A percentile compares a stretch with the other conserved stretches of the same genome.
These are phyloP conservation scores for Arachnomyces sp. DNA, from an alignment of 2,329 filamentous ascomycete species.

Conservation along the genomic window DNA sequence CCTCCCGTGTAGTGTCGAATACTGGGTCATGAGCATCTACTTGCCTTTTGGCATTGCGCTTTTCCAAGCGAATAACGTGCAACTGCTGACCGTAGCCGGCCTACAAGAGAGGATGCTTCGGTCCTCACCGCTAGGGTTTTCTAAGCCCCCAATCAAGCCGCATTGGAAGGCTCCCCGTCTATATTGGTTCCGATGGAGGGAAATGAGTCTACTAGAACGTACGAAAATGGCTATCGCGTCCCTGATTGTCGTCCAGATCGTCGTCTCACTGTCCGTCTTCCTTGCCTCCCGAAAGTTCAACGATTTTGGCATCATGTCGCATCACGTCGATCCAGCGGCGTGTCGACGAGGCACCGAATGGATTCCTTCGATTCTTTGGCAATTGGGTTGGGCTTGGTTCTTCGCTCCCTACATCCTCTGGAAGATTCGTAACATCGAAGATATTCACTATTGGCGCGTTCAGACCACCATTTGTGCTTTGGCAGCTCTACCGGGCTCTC, in stretches of 20 bases:
- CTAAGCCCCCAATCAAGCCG: constrained; percentile 21
- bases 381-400: constrained; percentile 56
- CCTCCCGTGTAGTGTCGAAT: constrained; percentile 44
- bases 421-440: constrained; percentile 48
- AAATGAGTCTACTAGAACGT: constrained; percentile 39
- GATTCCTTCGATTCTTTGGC: constrained; percentile 57
- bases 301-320: constrained; percentile 45
- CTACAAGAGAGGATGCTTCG: constrained; percentile 31
- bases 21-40: constrained; percentile 56
- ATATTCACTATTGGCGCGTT: constrained; percentile 55
- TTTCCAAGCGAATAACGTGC: constrained; percentile 52
- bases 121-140: constrained; percentile 20
- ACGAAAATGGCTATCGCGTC: constrained; percentile 42
- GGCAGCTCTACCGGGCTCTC: no score
- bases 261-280: constrained; percentile 48
- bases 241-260: constrained; percentile 48
- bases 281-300: constrained; percentile 57
- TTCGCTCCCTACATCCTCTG: constrained; percentile 54
- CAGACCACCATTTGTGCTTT: constrained; percentile 45
- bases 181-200: constrained; percentile 24
- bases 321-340: constrained; percentile 32
- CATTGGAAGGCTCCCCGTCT: constrained; percentile 14
- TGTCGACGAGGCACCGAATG: constrained; percentile 52
- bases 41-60: constrained; percentile 54
- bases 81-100: no score